Base-by-base conservation (phyloP, 176 grass and related monocot genomes). In the Otatea glauca region DNA sequence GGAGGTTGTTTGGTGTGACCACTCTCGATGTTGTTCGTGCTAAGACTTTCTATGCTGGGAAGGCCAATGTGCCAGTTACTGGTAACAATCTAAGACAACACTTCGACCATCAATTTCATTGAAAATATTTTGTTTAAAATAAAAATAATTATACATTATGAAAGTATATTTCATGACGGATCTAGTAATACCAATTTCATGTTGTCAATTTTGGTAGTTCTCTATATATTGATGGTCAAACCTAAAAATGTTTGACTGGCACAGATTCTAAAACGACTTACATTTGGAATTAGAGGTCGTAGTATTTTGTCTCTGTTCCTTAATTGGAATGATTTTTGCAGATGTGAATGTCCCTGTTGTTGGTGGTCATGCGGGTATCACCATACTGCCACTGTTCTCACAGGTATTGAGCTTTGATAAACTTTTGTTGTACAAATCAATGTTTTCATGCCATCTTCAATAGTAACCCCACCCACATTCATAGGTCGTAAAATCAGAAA, bases 21-120 rank as follows among this genome's bases (percentile, higher is more conserved):
- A 98, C 93, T 44, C 91, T 98, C 80, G 96, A 96, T 75, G 96
- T 98, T 39, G 88, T 98, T 68, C 92, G 93, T 45, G 91, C 96
- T 63, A 98, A 89, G 75, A 98, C 96, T 45, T 89, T 89, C 81
- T 92, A 94, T 87, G 92, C 90, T 69, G 85, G 86, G 34, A 95
- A 92, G 32, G 92, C 85, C 0, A 91, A 91, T 18, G 73, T 98
- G 59, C 85, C 87, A 17, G 90, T 97, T 76, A 54, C 68, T 0
- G 74, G 80, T 90, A 83, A 87, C 58, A 53, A 4, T 58, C 4
- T 14, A 51, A 43, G 39, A 9, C 7, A 6, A 42, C 41, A 42
- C 41, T 42, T 42, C 9, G 41, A 8, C 41, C 7, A 43, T 43
- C 41, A 43, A 43, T 43, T 43, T 43, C 41, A 43, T 43, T 43